Base-by-base conservation (phyloP, 2,329 filamentous ascomycete genomes). In the Botryotinia calthae region DNA sequence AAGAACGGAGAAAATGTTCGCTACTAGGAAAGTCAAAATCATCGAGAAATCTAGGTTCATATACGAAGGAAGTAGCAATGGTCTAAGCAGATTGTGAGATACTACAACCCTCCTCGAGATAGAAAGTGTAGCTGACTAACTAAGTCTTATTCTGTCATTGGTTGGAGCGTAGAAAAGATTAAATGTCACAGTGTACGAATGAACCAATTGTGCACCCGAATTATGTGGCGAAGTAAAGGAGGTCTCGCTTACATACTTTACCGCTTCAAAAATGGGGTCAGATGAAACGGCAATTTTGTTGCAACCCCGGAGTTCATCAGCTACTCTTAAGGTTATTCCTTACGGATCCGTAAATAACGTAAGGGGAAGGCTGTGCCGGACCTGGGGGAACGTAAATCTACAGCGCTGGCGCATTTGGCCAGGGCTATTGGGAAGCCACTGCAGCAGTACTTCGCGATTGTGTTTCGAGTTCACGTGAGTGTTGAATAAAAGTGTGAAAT, bases 181-280 rank as follows among this genome's bases (percentile, higher is more conserved):
- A 56, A 10, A 44, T 10, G n/a, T 51, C 31, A 51, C 14, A 46
- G 34, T 56, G 34, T 56, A 67, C 64, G 48, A 56, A 37, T 56
- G 34, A 48, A 37, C 65, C 65, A 67, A 67, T 67, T 18, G 48
- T 37, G 48, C 48, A 67, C 46, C 62, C 12, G 31, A 40, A 54
- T 40, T 20, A 54, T 40, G 64, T 54, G 64, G 34, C 25, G 25
- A 42, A 56, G 34, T 56, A 67, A 67, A 51, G 64, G n/a, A 51
- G 22, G n/a, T 42, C 65, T 67, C 65, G 65, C 65, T 67, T 67
- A 56, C 64, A n/a, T 31, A 56, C 59, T 65, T 37, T 54, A 42
- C 34, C n/a, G 12, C 65, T 51, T 46, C 34, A 56, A 56, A 42
- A 68, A 68, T 67, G 48, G 46, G 8, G 44, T 48, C 28, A 48